Conservation (phyloP, 2,329 filamentous ascomycete genomes). For the Mycosphaerelloides madeirae region DNA sequence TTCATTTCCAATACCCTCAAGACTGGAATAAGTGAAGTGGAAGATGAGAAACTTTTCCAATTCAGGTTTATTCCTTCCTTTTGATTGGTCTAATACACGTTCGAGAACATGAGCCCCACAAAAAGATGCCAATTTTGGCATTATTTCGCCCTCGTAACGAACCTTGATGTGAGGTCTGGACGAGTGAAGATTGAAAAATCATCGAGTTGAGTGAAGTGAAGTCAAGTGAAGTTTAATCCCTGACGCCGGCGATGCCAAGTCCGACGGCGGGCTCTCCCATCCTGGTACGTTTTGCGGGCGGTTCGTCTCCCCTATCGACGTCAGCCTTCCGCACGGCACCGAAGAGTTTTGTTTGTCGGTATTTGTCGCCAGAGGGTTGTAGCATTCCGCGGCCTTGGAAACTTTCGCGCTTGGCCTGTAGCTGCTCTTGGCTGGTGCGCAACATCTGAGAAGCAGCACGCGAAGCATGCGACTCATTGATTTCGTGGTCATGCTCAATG, state of each 20-base stretch:
- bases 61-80: too few relatives aligned
- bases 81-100: too few relatives aligned
- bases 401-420: constrained; percentile 32
- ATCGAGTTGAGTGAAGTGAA: neutral
- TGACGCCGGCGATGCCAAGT: constrained; percentile 26
- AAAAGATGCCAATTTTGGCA: too few relatives aligned
- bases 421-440: constrained; percentile 44
- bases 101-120: too few relatives aligned
- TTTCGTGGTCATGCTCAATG: constrained; percentile 52
- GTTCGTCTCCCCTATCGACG: constrained; percentile 34
- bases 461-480: constrained; percentile 71
- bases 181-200: too few relatives aligned
- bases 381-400: constrained; percentile 35
- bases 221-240: constrained; percentile 10
- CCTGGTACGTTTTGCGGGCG: constrained; percentile 49
- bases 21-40: too few relatives aligned
- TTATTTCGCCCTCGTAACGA: too few relatives aligned
- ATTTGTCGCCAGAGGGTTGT: constrained; percentile 9
- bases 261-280: constrained; percentile 37
- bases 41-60: too few relatives aligned
- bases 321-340: constrained; percentile 57
- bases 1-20: too few relatives aligned
- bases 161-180: too few relatives aligned
- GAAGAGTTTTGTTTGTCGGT: constrained; percentile 60
- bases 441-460: constrained; percentile 65